Percentiles rank a stretch among this genome's conserved stretches.
phyloP scores from a whole-genome alignment of 225 moss, liverwort and hornwort genomes.

The Marchantia paleacea region DNA sequence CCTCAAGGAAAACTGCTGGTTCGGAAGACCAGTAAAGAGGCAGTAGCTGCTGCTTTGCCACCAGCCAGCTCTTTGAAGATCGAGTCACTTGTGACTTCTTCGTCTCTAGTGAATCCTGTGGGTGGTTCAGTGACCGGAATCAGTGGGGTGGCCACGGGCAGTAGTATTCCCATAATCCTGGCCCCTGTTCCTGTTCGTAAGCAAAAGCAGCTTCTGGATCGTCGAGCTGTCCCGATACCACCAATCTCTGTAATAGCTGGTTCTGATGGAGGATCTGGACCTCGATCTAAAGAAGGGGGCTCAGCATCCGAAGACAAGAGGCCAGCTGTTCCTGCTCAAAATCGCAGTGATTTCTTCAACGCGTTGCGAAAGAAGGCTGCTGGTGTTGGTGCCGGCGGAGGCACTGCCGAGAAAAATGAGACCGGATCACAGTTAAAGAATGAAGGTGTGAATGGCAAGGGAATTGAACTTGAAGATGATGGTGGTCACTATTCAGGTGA shows the following conservation, averaged over 20 bases:
- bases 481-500: slow-evolving; percentile 46
- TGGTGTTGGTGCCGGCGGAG: slow-evolving; percentile 49
- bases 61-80: slow-evolving; percentile 55
- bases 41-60: slow-evolving; percentile 43
- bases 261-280: slow-evolving; percentile 51
- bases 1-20: slow-evolving; percentile 77
- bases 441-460: slow-evolving; percentile 56
- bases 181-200: slow-evolving; percentile 56
- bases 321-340: slow-evolving; percentile 67
- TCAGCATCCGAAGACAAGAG: slow-evolving; percentile 72
- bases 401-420: slow-evolving; percentile 71
- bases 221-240: slow-evolving; percentile 84
- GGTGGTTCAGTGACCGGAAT: slow-evolving; percentile 41
- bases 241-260: slow-evolving; percentile 50
- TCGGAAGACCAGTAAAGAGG: slow-evolving; percentile 69
- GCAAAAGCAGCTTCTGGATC: slow-evolving; percentile 86
- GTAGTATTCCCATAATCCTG: slow-evolving; percentile 37
- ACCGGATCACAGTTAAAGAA: slow-evolving; percentile 45
- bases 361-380: slow-evolving; percentile 83
- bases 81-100: slow-evolving; percentile 36
- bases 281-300: slow-evolving; percentile 66
- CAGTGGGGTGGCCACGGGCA: slow-evolving; percentile 44
- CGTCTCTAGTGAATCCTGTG: slow-evolving; percentile 35
- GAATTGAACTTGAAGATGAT: slow-evolving; percentile 47
- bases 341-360: slow-evolving; percentile 95